Conservation (phyloP, 768 basidiomycete genomes). For the Termitomyces sp. region DNA sequence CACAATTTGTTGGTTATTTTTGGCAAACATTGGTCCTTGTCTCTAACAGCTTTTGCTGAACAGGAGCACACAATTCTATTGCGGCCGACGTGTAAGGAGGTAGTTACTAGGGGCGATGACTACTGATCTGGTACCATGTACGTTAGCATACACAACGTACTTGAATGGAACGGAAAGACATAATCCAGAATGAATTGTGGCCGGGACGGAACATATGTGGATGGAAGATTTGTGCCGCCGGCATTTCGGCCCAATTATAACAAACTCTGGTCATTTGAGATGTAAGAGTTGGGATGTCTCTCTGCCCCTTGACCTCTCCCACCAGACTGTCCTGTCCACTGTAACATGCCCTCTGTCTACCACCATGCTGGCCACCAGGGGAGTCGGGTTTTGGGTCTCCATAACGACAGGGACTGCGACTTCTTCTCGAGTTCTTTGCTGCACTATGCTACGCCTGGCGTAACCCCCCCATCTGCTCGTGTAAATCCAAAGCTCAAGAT, state of each 20-base stretch:
- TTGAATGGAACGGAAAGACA: background rate
- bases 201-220: constrained; percentile 1
- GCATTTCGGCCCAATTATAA: constrained; percentile 4
- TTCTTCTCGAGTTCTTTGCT: constrained; percentile 30
- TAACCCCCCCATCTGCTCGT: constrained; percentile 69
- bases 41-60: background rate
- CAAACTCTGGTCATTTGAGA: background rate
- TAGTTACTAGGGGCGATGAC: constrained; percentile 81
- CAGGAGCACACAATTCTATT: constrained; percentile 85
- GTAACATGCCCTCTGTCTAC: constrained; percentile 17
- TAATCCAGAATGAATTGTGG: background rate
- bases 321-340: background rate
- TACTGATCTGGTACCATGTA: constrained; percentile 38
- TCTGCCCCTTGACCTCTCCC: constrained; percentile 2
- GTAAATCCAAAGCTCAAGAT: constrained; percentile 64
- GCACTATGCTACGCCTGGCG: constrained; percentile 64
- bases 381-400: constrained; percentile 4
- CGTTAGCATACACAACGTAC: background rate
- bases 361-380: constrained; percentile 11
- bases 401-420: constrained; percentile 13
- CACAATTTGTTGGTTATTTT: constrained; percentile 68
- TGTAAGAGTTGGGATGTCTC: constrained; percentile 8
- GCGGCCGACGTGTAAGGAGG: constrained; percentile 80
- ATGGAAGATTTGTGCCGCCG: background rate
- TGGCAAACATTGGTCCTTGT: background rate